phyloP scores from a whole-genome alignment of 768 basidiomycete genomes.

The Termitomyces heimii region DNA sequence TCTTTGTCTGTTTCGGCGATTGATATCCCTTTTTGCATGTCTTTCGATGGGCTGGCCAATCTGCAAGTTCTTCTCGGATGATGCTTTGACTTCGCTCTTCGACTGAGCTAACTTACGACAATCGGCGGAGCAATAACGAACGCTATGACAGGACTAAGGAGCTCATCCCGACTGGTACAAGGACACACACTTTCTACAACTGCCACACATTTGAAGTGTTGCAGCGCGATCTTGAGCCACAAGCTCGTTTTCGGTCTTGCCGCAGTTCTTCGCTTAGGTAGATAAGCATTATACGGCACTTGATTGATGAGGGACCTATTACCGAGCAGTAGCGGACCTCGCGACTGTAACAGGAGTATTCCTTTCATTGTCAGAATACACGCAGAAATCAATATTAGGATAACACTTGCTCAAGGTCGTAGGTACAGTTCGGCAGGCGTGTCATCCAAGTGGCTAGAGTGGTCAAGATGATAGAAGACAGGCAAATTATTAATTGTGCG shows the following conservation, averaged over 20 bases:
- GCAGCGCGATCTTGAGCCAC: not conserved
- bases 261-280: not conserved
- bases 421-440: not conserved
- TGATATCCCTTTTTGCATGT: not conserved
- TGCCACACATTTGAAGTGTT: conserved; percentile 1
- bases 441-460: not conserved
- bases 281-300: not conserved
- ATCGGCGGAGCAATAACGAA: conserved; percentile 2
- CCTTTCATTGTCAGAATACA: not conserved
- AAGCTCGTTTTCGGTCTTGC: conserved; percentile 2
- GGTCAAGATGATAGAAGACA: not conserved
- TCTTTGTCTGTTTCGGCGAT: not conserved
- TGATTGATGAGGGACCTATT: not conserved
- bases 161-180: not conserved
- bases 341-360: not conserved
- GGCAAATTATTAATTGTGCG: not conserved
- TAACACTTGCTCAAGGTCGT: not conserved
- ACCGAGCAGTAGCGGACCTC: conserved; percentile 3
- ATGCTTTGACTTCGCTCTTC: not conserved
- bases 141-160: not conserved
- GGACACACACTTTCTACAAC: not conserved
- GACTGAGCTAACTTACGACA: conserved; percentile 1
- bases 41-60: conserved; percentile 4
- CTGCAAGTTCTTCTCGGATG: conserved; percentile 1
- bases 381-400: not conserved